Conservation (phyloP, 306 rosid species). For the Prunus dulcis region DNA sequence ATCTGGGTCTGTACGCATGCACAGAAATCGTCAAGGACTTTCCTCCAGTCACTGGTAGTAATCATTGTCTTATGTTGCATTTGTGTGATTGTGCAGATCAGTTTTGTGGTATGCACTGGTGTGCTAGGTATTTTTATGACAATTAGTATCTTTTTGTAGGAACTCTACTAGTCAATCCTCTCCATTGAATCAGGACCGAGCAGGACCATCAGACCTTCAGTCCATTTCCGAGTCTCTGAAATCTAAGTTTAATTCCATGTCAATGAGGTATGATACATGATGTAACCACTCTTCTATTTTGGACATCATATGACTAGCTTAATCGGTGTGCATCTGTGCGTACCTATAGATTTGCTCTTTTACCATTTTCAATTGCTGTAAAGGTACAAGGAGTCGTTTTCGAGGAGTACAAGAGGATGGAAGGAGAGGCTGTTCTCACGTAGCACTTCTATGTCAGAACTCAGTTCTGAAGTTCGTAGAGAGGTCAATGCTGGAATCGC, state of each 20-base stretch:
- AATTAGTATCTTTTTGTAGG: constrained; percentile 30
- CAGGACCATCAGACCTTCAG: constrained; percentile 80
- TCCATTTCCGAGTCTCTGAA: constrained; percentile 78
- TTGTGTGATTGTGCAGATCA: neutral
- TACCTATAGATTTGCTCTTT: constrained; percentile 7
- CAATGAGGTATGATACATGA: constrained; percentile 51
- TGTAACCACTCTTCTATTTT: constrained; percentile 2
- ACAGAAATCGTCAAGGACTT: constrained; percentile 42
- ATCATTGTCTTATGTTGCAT: neutral
- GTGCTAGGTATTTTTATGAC: constrained; percentile 3
- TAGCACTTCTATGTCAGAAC: constrained; percentile 54
- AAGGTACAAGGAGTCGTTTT: constrained; percentile 86
- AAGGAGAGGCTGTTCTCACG: constrained; percentile 76
- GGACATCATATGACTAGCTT: neutral
- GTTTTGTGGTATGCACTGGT: neutral
- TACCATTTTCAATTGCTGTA: constrained; percentile 20
- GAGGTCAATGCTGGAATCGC: constrained; percentile 60
- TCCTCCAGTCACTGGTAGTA: constrained; percentile 45
- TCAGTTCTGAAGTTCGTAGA: constrained; percentile 53
- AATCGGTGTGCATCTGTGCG: neutral
- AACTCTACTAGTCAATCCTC: constrained; percentile 42
- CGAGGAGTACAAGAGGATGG: constrained; percentile 86
- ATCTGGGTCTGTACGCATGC: constrained; percentile 33
- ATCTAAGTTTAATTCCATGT: constrained; percentile 58
- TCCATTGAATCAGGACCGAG: constrained; percentile 44